A percentile compares a stretch with the other conserved stretches of the same genome.
These are phyloP conservation scores for Suillus brevipes DNA, from an alignment of 768 basidiomycete genomes.

Conservation along the genomic window DNA sequence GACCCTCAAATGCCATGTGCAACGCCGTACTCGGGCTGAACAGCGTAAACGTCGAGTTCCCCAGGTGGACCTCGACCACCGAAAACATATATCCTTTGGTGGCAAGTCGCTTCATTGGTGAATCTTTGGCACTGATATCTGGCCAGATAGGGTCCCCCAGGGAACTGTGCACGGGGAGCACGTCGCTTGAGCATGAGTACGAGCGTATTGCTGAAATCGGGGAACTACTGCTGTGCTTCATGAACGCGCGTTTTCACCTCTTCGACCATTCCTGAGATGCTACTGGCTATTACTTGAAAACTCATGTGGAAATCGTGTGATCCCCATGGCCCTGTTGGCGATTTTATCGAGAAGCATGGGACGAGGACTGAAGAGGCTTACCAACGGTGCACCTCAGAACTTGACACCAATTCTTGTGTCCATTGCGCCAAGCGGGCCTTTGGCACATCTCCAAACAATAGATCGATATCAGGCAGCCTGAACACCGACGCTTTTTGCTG, in stretches of 20 bases:
- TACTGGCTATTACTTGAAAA: background rate
- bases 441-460: background rate
- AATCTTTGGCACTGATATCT: background rate
- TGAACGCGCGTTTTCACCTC: background rate
- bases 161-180: background rate
- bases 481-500: background rate
- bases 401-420: background rate
- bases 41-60: background rate
- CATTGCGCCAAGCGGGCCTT: background rate
- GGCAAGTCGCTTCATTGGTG: background rate
- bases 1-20: background rate
- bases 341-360: background rate
- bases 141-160: background rate
- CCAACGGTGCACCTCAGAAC: background rate
- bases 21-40: background rate
- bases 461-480: background rate
- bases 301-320: background rate
- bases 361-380: background rate
- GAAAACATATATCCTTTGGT: background rate
- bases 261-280: background rate
- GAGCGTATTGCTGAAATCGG: background rate
- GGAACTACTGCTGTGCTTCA: background rate
- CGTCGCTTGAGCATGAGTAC: background rate
- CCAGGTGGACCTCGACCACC: background rate
- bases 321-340: background rate